A percentile compares a stretch with the other conserved stretches of the same genome.
Conservation (phyloP, 116 monocot genomes). For the Phalaenopsis hybrid region DNA sequence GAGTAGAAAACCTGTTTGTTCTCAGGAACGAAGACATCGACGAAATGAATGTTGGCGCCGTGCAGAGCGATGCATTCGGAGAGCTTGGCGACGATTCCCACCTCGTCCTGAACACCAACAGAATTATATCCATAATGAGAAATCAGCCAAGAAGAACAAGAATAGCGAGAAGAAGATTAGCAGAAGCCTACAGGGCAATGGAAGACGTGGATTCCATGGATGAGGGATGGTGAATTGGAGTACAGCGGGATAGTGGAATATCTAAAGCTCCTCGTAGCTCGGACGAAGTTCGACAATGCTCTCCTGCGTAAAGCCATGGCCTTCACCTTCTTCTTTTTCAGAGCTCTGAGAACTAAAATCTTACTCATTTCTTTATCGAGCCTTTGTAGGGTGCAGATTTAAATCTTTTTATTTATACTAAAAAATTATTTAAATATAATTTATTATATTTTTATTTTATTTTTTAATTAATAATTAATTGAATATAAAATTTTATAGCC, state of each 20-base stretch:
- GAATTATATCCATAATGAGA: not conserved
- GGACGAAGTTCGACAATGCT: not conserved
- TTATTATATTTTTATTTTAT: no score
- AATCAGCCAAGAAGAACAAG: not conserved
- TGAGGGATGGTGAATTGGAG: not conserved
- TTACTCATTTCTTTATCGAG: no score
- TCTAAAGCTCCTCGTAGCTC: not conserved
- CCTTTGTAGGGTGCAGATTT: no score
- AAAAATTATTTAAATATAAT: no score
- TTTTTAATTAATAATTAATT: no score
- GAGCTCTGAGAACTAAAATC: no score
- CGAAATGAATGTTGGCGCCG: slow-evolving; percentile 47
- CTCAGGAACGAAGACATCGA: slow-evolving; percentile 51
- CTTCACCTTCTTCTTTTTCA: not conserved
- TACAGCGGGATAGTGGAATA: not conserved
- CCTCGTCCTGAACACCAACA: slow-evolving; percentile 19
- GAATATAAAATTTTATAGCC: no score
- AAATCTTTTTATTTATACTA: no score
- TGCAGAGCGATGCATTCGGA: slow-evolving; percentile 45
- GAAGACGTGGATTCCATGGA: slow-evolving; percentile 48
- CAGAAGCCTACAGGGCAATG: slow-evolving; percentile 32
- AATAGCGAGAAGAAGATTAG: not conserved
- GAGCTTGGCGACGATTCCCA: slow-evolving; percentile 53
- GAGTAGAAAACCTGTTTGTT: slow-evolving; percentile 41
- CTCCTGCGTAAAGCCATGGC: slow-evolving; percentile 4